phyloP scores from a whole-genome alignment of 176 grass and related monocot genomes.

The Bonia amplexicaulis region DNA sequence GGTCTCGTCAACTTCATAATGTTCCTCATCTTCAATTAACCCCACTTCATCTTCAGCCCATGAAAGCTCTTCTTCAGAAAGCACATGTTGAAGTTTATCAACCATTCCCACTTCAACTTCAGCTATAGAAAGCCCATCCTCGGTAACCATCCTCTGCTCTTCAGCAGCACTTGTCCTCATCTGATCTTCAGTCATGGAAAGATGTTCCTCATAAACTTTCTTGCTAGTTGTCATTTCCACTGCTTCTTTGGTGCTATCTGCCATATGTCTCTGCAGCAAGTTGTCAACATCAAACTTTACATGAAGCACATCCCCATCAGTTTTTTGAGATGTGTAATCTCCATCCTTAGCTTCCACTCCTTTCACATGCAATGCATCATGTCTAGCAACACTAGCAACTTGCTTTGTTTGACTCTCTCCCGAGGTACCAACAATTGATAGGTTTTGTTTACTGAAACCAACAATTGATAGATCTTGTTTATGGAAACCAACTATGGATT shows the following conservation, averaged over 20 bases:
- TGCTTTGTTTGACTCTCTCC: constrained; percentile 27
- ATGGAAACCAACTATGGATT: constrained; percentile 2
- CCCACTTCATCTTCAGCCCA: constrained; percentile 24
- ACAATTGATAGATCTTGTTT: constrained; percentile 25
- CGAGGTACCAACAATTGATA: constrained; percentile 19
- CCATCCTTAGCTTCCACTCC: constrained; percentile 12
- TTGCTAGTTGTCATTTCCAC: not conserved
- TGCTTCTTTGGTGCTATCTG: constrained; percentile 3
- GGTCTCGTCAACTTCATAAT: not conserved
- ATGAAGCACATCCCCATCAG: not conserved
- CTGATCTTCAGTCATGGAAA: constrained; percentile 30
- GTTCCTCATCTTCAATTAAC: constrained; percentile 15
- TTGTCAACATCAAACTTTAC: constrained; percentile 9
- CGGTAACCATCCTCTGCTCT: not conserved
- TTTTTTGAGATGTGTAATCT: not conserved
- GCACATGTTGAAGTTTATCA: not conserved
- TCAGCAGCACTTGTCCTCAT: not conserved
- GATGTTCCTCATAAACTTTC: constrained; percentile 29
- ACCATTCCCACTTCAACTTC: not conserved
- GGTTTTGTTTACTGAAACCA: not conserved
- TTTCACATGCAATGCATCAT: not conserved
- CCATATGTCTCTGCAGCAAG: constrained; percentile 5
- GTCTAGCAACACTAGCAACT: constrained; percentile 9
- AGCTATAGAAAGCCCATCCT: constrained; percentile 10
- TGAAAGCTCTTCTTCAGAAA: constrained; percentile 23